A percentile compares a stretch with the other conserved stretches of the same genome.
Evolutionary conservation across 225 moss, liverwort and hornwort genomes (phyloP).

Genomic region (Takakia lepidozioides): DNA sequence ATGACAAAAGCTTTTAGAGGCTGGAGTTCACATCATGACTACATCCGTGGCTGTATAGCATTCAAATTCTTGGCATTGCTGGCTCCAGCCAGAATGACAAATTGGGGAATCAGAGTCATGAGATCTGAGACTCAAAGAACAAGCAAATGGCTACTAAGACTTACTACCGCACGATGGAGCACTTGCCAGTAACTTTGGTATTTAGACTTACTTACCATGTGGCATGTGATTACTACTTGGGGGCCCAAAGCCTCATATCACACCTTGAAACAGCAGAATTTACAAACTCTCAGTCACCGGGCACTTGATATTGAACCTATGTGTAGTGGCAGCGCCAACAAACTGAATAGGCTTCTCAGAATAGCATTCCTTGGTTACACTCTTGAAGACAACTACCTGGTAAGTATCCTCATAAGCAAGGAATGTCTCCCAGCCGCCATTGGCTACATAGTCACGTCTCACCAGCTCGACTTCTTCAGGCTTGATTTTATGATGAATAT

Average conservation of each 20-base stretch:
- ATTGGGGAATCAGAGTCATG: no score
- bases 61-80: no score
- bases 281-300: no score
- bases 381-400: conserved; percentile 41
- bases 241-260: no score
- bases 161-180: conserved; percentile 94
- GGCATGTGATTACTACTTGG: no score
- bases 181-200: conserved; percentile 81
- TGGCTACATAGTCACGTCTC: conserved; percentile 96
- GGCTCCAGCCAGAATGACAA: no score
- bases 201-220: no score
- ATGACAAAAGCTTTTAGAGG: no score
- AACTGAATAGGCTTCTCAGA: neutral
- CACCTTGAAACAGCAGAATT: no score
- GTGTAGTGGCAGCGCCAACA: no score
- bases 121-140: neutral
- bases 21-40: conserved; percentile 3
- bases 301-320: no score
- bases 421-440: conserved; percentile 99
- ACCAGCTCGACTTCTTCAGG: conserved; percentile 99
- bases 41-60: neutral
- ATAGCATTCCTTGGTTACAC: neutral
- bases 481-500: conserved; percentile 93
- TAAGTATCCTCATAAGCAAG: conserved; percentile 88
- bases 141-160: no score